Conservation (phyloP, 2,329 filamentous ascomycete species). For the Monilinia fructigena region DNA sequence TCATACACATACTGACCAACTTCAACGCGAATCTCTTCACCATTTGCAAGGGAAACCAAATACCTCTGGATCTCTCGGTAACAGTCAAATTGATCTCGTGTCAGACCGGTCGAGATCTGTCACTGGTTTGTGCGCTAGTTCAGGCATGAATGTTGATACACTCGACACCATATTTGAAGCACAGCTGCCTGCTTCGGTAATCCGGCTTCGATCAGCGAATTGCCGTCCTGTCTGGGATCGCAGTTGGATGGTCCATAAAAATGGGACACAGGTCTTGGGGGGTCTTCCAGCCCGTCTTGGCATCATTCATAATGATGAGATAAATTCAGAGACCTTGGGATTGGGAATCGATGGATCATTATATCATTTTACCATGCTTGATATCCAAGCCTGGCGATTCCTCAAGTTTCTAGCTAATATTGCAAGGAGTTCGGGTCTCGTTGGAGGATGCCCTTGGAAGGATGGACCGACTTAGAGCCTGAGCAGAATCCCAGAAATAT, state of each 20-base stretch:
- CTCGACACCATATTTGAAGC: conserved; percentile 53
- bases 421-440: conserved; percentile 47
- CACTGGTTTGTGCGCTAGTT: conserved; percentile 37
- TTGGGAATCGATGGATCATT: conserved; percentile 68
- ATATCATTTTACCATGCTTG: conserved; percentile 67
- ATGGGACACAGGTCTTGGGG: neutral
- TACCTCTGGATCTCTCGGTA: neutral
- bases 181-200: conserved; percentile 54
- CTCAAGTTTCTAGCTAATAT: conserved; percentile 73
- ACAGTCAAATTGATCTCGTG: conserved; percentile 33
- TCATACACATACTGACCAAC: conserved; percentile 38
- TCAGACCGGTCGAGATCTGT: conserved; percentile 39
- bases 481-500: conserved; percentile 47
- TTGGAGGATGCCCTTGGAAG: conserved; percentile 51
- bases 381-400: conserved; percentile 61
- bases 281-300: neutral
- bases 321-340: conserved; percentile 55
- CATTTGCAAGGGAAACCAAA: conserved; percentile 25
- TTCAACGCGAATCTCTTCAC: conserved; percentile 38
- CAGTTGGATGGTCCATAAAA: conserved; percentile 24
- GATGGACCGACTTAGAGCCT: conserved; percentile 42
- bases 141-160: conserved; percentile 35
- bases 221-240: conserved; percentile 45
- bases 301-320: neutral
- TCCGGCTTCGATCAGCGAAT: conserved; percentile 53